Base-by-base conservation (phyloP, 2,329 filamentous ascomycete species). In the Penicillium sp. region DNA sequence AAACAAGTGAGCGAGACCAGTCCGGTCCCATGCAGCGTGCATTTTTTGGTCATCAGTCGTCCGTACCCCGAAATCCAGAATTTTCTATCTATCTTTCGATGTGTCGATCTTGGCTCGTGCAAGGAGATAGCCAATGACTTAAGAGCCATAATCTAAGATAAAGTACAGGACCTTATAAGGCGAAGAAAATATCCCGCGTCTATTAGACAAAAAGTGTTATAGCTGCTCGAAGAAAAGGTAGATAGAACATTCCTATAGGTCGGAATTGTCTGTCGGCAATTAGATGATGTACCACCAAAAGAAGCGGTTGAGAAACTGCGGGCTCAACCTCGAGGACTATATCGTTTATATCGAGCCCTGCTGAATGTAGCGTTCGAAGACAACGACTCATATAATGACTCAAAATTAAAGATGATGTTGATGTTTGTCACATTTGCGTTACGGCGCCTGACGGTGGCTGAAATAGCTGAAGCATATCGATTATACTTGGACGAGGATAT, bases 321-420 rank as follows among this genome's bases (percentile, higher is more conserved):
- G 26, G 42, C 29, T 22, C 26, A 58, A 26, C 57, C 61, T 23
- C 22, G n/a, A 22, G 59, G 54, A 15, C 43, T 63, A 5, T 31
- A 59, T 40, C 45, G 44, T 26, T 33, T 61, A 8, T 63, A 64
- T 49, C 31, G 35, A 20, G 45, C 54, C 6, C 48, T 53, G 43
- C 27, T 50, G 4, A 23, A 44, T 56, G 14, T 14, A 48, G 48
- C 54, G n/a, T 9, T 45, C 6, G 35, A 43, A 27, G 26, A 4
- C 26, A 27, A 8, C 26, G 26, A 27, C 8, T 5, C 26, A 27
- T 5, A 27, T 8, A 8, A 27, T 27, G 4, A 27, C 8, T 8
- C 26, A 8, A 4, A 27, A 4, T 5, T 27, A 8, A 27, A 41
- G 49, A 59, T 14, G 31, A 48, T 61, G 14, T 42, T 61, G 26